A percentile compares a stretch with the other conserved stretches of the same genome.
Evolutionary conservation across 2,329 filamentous ascomycete species (phyloP).

Genomic region (Claviceps humidiphila): DNA sequence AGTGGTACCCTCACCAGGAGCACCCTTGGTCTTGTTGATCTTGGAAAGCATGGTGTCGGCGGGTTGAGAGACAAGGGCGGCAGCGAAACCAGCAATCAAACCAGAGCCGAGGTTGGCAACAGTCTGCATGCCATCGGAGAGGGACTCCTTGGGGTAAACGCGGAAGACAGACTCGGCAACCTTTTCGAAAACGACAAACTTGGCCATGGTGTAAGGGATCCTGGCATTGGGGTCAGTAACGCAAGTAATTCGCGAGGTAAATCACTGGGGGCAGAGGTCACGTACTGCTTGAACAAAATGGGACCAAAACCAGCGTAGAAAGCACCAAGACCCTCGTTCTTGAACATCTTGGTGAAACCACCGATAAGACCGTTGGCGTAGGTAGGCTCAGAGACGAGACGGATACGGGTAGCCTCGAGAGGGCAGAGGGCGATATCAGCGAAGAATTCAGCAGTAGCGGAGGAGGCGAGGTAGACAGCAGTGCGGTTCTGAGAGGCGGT

Average conservation of each 20-base stretch:
- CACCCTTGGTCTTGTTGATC: slow-evolving; percentile 91
- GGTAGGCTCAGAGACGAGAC: slow-evolving; percentile 77
- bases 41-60: slow-evolving; percentile 90
- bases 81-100: slow-evolving; percentile 57
- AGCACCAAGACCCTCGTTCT: slow-evolving; percentile 68
- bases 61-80: slow-evolving; percentile 75
- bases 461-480: slow-evolving; percentile 64
- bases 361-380: slow-evolving; percentile 69
- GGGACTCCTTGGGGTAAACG: slow-evolving; percentile 54
- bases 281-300: slow-evolving; percentile 51
- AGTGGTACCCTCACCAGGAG: slow-evolving; percentile 72
- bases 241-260: neutral
- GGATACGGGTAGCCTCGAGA: slow-evolving; percentile 85
- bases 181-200: slow-evolving; percentile 91
- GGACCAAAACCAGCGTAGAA: slow-evolving; percentile 89
- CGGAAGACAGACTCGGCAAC: slow-evolving; percentile 62
- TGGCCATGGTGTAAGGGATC: slow-evolving; percentile 88
- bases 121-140: slow-evolving; percentile 60
- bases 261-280: slow-evolving; percentile 2
- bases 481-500: slow-evolving; percentile 67
- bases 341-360: slow-evolving; percentile 73
- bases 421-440: slow-evolving; percentile 78
- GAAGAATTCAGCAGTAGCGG: slow-evolving; percentile 53
- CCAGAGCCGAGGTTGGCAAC: slow-evolving; percentile 58
- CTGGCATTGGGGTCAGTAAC: slow-evolving; percentile 24